phyloP scores from a whole-genome alignment of 2,329 filamentous ascomycete genomes.

The Aaosphaeria arxii region DNA sequence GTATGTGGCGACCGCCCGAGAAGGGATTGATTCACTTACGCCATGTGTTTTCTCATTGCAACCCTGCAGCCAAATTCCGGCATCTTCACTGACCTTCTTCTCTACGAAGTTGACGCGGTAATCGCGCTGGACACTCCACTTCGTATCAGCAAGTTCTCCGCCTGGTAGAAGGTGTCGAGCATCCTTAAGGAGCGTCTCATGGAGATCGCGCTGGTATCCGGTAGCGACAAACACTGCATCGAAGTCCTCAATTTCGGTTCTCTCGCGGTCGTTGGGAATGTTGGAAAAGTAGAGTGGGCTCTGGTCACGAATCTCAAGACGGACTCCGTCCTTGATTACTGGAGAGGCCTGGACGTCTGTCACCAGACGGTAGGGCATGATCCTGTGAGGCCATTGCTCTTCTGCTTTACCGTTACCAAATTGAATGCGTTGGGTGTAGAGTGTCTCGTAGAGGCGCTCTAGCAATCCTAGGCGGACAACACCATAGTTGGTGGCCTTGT shows the following conservation, averaged over 20 bases:
- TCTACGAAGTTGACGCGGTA: constrained; percentile 73
- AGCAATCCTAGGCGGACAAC: constrained; percentile 90
- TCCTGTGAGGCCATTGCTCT: constrained; percentile 75
- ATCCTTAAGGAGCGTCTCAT: constrained; percentile 69
- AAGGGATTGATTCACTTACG: constrained; percentile 53
- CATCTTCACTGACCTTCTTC: constrained; percentile 65
- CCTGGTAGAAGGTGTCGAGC: constrained; percentile 64
- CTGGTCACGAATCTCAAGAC: constrained; percentile 52
- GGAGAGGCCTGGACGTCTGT: constrained; percentile 55
- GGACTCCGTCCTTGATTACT: constrained; percentile 25
- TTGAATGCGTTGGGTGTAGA: constrained; percentile 80
- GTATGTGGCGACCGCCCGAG: neutral
- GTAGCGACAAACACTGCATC: constrained; percentile 85
- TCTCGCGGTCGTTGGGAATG: constrained; percentile 38
- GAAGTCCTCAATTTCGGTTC: constrained; percentile 64
- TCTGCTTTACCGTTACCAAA: constrained; percentile 55
- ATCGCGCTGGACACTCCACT: constrained; percentile 70
- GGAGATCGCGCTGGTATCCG: constrained; percentile 75
- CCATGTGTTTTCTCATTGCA: constrained; percentile 93
- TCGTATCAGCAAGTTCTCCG: constrained; percentile 40
- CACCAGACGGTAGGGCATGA: constrained; percentile 68
- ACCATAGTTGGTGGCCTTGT: constrained; percentile 88
- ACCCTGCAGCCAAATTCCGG: constrained; percentile 88
- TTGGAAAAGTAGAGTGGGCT: constrained; percentile 36
- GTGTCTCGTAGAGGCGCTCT: constrained; percentile 79